phyloP scores from a whole-genome alignment of 495 filamentous ascomycete species.

The Penicillium ucsense region DNA sequence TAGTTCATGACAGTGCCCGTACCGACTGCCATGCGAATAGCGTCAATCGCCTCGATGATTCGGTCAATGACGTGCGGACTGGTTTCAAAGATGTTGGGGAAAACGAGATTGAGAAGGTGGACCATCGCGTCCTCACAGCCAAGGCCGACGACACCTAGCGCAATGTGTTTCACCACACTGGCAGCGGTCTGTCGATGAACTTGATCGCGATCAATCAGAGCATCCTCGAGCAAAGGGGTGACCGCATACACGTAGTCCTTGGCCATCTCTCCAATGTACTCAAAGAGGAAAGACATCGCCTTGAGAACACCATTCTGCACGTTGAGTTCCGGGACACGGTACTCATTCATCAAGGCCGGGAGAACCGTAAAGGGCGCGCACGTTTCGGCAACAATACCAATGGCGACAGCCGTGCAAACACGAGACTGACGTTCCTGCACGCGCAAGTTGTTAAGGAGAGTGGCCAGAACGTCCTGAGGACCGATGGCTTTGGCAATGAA shows the following conservation, averaged over 20 bases:
- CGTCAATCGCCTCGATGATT: conserved; percentile 93
- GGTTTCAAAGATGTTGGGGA: conserved; percentile 97
- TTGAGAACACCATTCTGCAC: conserved; percentile 99
- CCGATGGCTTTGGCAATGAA: conserved; percentile 99
- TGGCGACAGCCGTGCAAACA: conserved; percentile 97
- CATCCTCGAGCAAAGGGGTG: conserved; percentile 94
- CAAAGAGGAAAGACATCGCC: conserved; percentile 92
- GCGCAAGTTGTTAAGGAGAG: conserved; percentile 89
- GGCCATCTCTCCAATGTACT: conserved; percentile 99
- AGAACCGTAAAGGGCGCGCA: conserved; percentile 98
- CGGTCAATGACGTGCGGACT: conserved; percentile 97
- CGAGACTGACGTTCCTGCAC: conserved; percentile 97
- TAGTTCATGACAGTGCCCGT: conserved; percentile 92
- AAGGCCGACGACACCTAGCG: conserved; percentile 87
- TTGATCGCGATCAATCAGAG: conserved; percentile 95
- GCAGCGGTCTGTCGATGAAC: conserved; percentile 97
- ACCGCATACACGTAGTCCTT: conserved; percentile 99
- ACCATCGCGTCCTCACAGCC: conserved; percentile 99
- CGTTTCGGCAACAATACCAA: conserved; percentile 99
- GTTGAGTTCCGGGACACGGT: conserved; percentile 95
- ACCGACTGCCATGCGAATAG: conserved; percentile 88
- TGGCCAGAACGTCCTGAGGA: conserved; percentile 93
- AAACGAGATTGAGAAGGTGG: conserved; percentile 90
- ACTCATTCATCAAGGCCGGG: conserved; percentile 99
- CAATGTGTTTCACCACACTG: conserved; percentile 93